Evolutionary conservation across 1,284 basidiomycete species (phyloP).

Genomic region (Polyporus tsugae): DNA sequence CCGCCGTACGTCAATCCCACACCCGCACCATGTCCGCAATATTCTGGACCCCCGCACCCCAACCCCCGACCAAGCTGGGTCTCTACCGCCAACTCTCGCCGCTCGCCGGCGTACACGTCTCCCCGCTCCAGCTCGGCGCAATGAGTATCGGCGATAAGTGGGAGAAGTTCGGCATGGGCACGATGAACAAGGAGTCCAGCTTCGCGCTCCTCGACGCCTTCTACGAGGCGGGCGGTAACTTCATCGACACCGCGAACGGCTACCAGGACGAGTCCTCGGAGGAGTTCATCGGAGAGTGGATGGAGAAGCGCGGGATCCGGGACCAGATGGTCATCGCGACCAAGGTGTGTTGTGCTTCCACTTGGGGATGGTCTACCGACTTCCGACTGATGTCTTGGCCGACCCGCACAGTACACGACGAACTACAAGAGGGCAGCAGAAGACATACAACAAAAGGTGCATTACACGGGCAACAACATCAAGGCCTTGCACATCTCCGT

Average conservation of each 20-base stretch:
- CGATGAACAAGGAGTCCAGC: slow-evolving; percentile 47
- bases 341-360: slow-evolving; percentile 36
- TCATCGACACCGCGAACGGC: slow-evolving; percentile 44
- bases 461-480: slow-evolving; percentile 48
- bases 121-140: slow-evolving; percentile 58
- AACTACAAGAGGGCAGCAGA: slow-evolving; percentile 38
- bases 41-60: slow-evolving; percentile 28
- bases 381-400: background rate
- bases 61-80: slow-evolving; percentile 32
- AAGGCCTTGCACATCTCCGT: slow-evolving; percentile 46
- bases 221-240: slow-evolving; percentile 43
- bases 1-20: background rate
- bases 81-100: slow-evolving; percentile 35
- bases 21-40: slow-evolving; percentile 18
- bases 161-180: slow-evolving; percentile 46
- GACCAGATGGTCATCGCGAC: slow-evolving; percentile 56
- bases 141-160: slow-evolving; percentile 62
- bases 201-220: slow-evolving; percentile 47
- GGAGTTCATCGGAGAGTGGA: slow-evolving; percentile 53
- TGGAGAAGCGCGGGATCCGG: slow-evolving; percentile 48
- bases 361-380: background rate
- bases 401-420: slow-evolving; percentile 42
- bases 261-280: slow-evolving; percentile 46
- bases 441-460: slow-evolving; percentile 36
- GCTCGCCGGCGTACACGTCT: slow-evolving; percentile 47